Evolutionary conservation across 1,139 yeast species (phyloP), one percentile per base, ranked within the genome.

Genomic region (Scheffersomyces cryptocercus): DNA sequence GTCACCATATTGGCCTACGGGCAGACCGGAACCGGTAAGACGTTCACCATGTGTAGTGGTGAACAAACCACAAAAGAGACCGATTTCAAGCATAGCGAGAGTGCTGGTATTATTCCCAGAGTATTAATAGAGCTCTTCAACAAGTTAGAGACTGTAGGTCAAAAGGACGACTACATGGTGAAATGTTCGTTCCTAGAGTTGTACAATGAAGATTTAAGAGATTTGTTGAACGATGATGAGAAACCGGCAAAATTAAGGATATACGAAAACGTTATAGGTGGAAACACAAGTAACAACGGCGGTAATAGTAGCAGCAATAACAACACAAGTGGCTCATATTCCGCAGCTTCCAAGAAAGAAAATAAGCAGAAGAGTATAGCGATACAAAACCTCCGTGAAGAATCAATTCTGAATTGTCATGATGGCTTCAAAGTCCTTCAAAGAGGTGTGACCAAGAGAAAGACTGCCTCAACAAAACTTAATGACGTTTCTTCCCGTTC

Each of bases 1-100:
- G 89, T 90, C 44, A 87, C 96, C 0, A 76, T 89, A 4, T 76
- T 88, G 55, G 95, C 96, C 0, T 88, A 88, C 61, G 96, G 96
- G 8, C 96, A 88, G 64, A 88, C 96, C 0, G 96, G 96, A 8
- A 85, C 95, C 0, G 96, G 96, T 2, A 88, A 88, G 56, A 88
- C 97, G 0, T 83, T 84, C 56, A 88, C 96, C 3, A 88, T 89
- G 96, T 81, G 89, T 55, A 96, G 96, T 24, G 83, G 54, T 26
- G 51, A 37, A 20, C 36, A 35, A 16, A 35, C 31, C 28, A 40
- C 20, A 10, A 43, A 48, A 42, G 52, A 29, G 10, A 56, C 56
- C 12, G 38, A 41, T 24, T 37, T 36, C 26, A 38, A 39, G 3
- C 47, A 46, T 31, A 48, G 55, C 4, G 43, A 42, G 45, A 41